Conservation (phyloP, 352 stramenopile genomes). For the Thalassiosira hispida region DNA sequence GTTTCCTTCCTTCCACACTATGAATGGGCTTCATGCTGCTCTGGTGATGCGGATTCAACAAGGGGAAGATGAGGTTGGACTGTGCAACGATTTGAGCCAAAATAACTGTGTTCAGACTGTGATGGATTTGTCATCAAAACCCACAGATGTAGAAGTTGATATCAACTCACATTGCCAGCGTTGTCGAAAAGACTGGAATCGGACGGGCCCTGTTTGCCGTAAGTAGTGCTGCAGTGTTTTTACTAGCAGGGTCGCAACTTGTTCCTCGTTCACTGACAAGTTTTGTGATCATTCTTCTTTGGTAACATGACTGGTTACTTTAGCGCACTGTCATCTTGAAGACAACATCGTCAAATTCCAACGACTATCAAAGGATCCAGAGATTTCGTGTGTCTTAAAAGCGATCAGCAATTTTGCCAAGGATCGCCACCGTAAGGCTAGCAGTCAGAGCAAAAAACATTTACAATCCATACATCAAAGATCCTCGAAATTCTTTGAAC, state of each 20-base stretch:
- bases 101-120: conserved; percentile 32
- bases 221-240: conserved; percentile 8
- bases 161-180: conserved; percentile 50
- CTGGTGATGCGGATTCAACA: conserved; percentile 50
- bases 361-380: conserved; percentile 29
- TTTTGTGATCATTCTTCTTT: not conserved
- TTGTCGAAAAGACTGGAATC: conserved; percentile 56
- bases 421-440: not conserved
- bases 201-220: conserved; percentile 51
- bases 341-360: conserved; percentile 31
- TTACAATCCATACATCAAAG: not conserved
- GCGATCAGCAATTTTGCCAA: conserved; percentile 29
- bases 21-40: conserved; percentile 52
- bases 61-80: conserved; percentile 26
- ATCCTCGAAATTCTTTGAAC: conserved; percentile 11
- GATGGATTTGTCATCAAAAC: conserved; percentile 18
- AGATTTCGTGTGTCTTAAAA: conserved; percentile 32
- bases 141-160: conserved; percentile 31
- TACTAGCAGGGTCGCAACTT: too few species aligned
- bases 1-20: conserved; percentile 64
- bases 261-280: not conserved
- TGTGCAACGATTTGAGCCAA: conserved; percentile 8
- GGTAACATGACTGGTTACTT: too few species aligned
- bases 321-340: conserved; percentile 38
- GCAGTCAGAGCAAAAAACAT: conserved; percentile 11